Base-by-base conservation (phyloP, 2,329 filamentous ascomycete species). In the Ascochyta lentis region DNA sequence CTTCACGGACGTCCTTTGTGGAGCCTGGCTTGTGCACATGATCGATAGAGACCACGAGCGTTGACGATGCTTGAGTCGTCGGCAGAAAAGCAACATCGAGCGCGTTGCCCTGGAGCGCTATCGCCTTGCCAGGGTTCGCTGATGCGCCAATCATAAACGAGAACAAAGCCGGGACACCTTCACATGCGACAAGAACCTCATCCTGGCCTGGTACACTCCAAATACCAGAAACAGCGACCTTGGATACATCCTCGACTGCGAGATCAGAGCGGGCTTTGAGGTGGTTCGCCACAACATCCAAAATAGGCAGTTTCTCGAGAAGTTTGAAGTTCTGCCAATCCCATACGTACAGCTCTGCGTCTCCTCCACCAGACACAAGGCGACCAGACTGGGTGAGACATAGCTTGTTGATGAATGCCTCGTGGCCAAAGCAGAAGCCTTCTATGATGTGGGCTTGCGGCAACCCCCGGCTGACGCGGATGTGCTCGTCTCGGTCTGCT, bases 371-470 rank as follows among this genome's bases (percentile, higher is more conserved):
- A 6, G 92, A 96, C 29, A 98, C 78, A 27, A 99, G 82, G 1
- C 89, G 64, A n/a, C 86, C 81, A 3, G 81, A 81, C 23, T 80
- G 71, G 0, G 88, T 86, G 16, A 94, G 78, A 67, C 88, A 89
- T 39, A 99, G 79, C 54, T 86, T 87, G 77, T 84, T 92, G 62
- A 99, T 82, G 73, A 98, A 98, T 34, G 93, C 86, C 48, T 83
- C 86, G 76, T 99, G 95, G 4, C 92, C 94, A 3, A 97, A 83
- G 71, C 94, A 98, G 76, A 90, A 98, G 0, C 83, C 83, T 75
- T 98, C 92, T 61, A 97, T 96, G 57, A 98, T 82, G 74, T 97
- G 89, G 0, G 91, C 83, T 74, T 98, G 93, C 1, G 91, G 90
- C 58, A 87, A 82, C 35, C 89, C 91, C 54, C 92, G 85, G 44